Evolutionary conservation across 2,329 filamentous ascomycete genomes (phyloP).

Genomic region (Cladophialophora exuberans): DNA sequence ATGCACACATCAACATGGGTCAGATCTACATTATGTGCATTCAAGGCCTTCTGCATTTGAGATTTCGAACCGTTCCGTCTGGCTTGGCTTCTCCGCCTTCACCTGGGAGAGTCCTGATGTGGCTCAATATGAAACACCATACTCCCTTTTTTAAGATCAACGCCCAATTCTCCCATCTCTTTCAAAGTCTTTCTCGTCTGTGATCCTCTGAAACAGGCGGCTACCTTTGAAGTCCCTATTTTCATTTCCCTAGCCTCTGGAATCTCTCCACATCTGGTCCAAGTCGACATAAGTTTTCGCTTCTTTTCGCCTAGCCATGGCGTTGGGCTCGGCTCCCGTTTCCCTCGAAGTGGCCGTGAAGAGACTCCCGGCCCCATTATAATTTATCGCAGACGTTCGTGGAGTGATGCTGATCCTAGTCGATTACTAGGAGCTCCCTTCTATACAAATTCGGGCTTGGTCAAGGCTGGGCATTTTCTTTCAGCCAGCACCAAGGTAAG

Average conservation of each 20-base stretch:
- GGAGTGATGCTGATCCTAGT: too few species aligned
- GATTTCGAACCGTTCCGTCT: not conserved
- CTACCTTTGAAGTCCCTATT: constrained; percentile 6
- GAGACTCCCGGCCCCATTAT: too few species aligned
- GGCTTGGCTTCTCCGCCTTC: not conserved
- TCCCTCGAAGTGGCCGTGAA: too few species aligned
- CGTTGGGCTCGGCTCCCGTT: not conserved
- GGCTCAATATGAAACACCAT: constrained; percentile 12
- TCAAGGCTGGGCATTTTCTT: not conserved
- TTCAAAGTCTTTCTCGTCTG: not conserved
- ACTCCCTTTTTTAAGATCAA: constrained; percentile 5
- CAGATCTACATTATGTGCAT: too few species aligned
- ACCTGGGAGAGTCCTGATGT: not conserved
- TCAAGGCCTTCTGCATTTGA: not conserved
- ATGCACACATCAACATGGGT: too few species aligned
- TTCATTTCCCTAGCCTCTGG: not conserved
- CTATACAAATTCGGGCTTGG: constrained; percentile 2
- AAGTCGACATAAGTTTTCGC: not conserved
- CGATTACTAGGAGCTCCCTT: not conserved
- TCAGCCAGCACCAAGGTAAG: too few species aligned
- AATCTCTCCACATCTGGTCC: constrained; percentile 3
- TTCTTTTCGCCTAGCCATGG: constrained; percentile 15
- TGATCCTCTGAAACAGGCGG: constrained; percentile 22
- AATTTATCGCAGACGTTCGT: too few species aligned
- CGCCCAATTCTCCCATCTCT: not conserved